phyloP scores from a whole-genome alignment of 2,329 filamentous ascomycete species.

The Aspergillus alliaceus region DNA sequence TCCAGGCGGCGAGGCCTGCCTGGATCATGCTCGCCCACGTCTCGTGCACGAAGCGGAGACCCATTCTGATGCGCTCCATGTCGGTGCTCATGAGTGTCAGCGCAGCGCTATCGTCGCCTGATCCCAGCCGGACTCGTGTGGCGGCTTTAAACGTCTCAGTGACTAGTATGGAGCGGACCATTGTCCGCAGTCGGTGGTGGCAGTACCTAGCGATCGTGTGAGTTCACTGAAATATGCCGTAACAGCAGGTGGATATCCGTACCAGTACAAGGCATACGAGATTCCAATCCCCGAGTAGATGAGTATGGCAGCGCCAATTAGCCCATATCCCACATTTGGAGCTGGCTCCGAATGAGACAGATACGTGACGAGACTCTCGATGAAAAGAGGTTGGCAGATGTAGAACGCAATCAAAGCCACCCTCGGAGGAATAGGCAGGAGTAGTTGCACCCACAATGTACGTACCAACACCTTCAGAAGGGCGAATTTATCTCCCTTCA shows the following conservation, averaged over 20 bases:
- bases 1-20: slow-evolving; percentile 4
- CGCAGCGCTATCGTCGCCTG: slow-evolving; percentile 4
- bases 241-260: background rate
- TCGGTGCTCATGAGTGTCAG: slow-evolving; percentile 15
- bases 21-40: slow-evolving; percentile 10
- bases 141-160: slow-evolving; percentile 6
- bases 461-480: slow-evolving; percentile 22
- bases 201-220: slow-evolving; percentile 4
- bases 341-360: slow-evolving; percentile 8
- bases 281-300: slow-evolving; percentile 18
- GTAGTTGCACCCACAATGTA: slow-evolving; percentile 23
- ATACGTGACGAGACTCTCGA: slow-evolving; percentile 20
- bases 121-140: slow-evolving; percentile 1
- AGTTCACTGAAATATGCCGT: background rate
- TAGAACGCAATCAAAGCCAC: slow-evolving; percentile 25
- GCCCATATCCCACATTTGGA: slow-evolving; percentile 20
- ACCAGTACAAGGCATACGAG: slow-evolving; percentile 15
- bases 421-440: slow-evolving; percentile 24
- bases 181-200: slow-evolving; percentile 10
- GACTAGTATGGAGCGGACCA: slow-evolving; percentile 5
- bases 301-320: slow-evolving; percentile 22
- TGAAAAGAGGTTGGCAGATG: slow-evolving; percentile 27
- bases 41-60: slow-evolving; percentile 6
- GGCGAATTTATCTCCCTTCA: slow-evolving; percentile 5
- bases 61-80: slow-evolving; percentile 12